Conservation (phyloP, 305 asterid species). For the Rubia tinctorum region DNA sequence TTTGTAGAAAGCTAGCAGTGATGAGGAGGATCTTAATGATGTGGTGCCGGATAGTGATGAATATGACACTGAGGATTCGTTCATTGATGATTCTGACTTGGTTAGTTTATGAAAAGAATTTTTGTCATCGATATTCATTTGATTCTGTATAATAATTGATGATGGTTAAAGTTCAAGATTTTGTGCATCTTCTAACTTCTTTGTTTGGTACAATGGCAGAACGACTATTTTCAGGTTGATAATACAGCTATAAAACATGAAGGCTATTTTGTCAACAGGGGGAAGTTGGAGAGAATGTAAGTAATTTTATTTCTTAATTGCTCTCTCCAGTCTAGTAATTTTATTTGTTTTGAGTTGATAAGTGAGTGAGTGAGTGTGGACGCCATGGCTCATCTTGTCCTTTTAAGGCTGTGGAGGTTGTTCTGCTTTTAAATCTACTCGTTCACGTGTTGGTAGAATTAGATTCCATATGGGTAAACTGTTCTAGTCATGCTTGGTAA, state of each 20-base stretch:
- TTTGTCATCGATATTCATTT: background rate
- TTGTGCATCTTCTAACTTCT: background rate
- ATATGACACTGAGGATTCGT: conserved; percentile 94
- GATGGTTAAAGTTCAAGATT: background rate
- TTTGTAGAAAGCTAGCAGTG: conserved; percentile 75
- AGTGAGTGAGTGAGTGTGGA: background rate
- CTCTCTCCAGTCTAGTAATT: background rate
- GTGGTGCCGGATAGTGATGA: conserved; percentile 92
- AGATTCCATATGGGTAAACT: background rate
- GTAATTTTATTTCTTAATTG: conserved; percentile 24
- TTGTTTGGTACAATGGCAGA: conserved; percentile 46
- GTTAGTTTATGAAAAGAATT: conserved; percentile 31
- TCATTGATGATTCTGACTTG: conserved; percentile 94
- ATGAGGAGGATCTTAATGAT: conserved; percentile 84
- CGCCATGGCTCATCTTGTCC: background rate
- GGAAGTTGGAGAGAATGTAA: conserved; percentile 89
- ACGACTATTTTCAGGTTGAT: conserved; percentile 95
- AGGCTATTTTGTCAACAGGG: conserved; percentile 94
- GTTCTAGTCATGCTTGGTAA: background rate
- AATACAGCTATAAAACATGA: conserved; percentile 83
- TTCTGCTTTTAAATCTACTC: background rate
- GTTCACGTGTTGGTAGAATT: background rate
- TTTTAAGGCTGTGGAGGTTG: background rate
- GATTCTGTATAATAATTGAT: background rate
- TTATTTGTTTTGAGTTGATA: background rate